Evolutionary conservation across 2,329 filamentous ascomycete genomes (phyloP).

Genomic region (Fusarium algeriense): DNA sequence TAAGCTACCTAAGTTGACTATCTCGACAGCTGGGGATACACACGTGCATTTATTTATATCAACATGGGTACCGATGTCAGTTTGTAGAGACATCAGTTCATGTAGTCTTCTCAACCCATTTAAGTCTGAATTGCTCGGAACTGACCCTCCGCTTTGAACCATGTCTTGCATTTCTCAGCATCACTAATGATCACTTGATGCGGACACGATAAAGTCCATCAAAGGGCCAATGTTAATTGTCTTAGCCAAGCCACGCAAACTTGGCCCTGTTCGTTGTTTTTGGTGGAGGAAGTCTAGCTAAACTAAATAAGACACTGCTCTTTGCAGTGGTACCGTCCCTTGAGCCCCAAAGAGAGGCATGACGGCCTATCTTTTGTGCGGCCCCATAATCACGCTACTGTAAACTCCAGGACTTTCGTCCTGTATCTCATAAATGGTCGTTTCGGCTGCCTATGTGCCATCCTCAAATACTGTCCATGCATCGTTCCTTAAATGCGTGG

Average conservation of each 20-base stretch:
- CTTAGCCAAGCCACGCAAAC: slow-evolving; percentile 49
- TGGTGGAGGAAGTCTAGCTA: slow-evolving; percentile 54
- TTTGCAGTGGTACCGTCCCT: slow-evolving; percentile 51
- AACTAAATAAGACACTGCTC: slow-evolving; percentile 48
- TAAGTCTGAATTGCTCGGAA: neutral
- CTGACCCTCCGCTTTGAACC: neutral
- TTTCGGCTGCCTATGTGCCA: slow-evolving; percentile 51
- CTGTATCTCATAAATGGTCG: slow-evolving; percentile 56
- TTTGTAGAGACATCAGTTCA: neutral
- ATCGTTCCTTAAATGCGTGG: slow-evolving; percentile 39
- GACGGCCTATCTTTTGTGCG: slow-evolving; percentile 48
- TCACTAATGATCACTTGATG: neutral
- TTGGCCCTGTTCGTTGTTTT: slow-evolving; percentile 47
- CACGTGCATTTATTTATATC: neutral
- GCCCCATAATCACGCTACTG: slow-evolving; percentile 53
- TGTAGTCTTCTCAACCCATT: neutral
- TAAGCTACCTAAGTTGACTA: neutral
- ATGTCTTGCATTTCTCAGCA: neutral
- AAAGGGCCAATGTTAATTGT: slow-evolving; percentile 29
- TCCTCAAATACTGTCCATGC: slow-evolving; percentile 46
- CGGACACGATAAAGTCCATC: slow-evolving; percentile 2
- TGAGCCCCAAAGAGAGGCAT: slow-evolving; percentile 50
- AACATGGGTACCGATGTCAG: neutral
- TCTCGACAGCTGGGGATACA: neutral
- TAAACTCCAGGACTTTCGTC: slow-evolving; percentile 50